A percentile compares a stretch with the other conserved stretches of the same genome.
phyloP scores from a whole-genome alignment of 1,139 yeast species.

The Ogataea hybrid region DNA sequence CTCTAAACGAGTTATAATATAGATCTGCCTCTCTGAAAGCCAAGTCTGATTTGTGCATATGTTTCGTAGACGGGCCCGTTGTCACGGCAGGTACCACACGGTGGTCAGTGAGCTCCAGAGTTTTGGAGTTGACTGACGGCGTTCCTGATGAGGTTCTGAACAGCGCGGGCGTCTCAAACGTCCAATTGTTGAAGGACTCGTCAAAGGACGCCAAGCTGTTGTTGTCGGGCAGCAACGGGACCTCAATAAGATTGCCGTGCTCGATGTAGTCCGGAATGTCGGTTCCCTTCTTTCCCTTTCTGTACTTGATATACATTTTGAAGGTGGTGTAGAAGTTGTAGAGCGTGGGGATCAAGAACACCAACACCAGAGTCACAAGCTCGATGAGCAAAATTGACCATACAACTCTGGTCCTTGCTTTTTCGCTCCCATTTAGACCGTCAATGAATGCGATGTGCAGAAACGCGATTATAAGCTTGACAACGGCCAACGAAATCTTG shows the following conservation, averaged over 20 bases:
- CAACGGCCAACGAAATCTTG: conserved; percentile 38
- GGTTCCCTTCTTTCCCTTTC: conserved; percentile 19
- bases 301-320: conserved; percentile 12
- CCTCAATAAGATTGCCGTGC: conserved; percentile 21
- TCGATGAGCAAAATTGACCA: conserved; percentile 43
- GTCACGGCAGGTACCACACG: conserved; percentile 20
- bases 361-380: conserved; percentile 35
- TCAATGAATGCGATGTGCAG: conserved; percentile 44
- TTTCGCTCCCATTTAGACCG: conserved; percentile 36
- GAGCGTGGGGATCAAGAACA: conserved; percentile 34
- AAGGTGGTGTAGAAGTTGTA: conserved; percentile 17
- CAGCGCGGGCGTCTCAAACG: conserved; percentile 1
- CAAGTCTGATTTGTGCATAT: conserved; percentile 31
- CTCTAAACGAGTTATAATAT: conserved; percentile 38
- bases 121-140: conserved; percentile 11
- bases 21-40: conserved; percentile 50
- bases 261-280: conserved; percentile 22
- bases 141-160: not conserved
- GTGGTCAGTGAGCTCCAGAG: conserved; percentile 18
- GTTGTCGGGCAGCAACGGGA: conserved; percentile 18
- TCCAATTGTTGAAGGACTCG: conserved; percentile 7
- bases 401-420: conserved; percentile 40
- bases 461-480: conserved; percentile 39
- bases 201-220: conserved; percentile 4
- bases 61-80: conserved; percentile 4